Evolutionary conservation across 495 filamentous ascomycete genomes (phyloP), one percentile per base, ranked within the genome.

Genomic region (Xylaria cubensis): DNA sequence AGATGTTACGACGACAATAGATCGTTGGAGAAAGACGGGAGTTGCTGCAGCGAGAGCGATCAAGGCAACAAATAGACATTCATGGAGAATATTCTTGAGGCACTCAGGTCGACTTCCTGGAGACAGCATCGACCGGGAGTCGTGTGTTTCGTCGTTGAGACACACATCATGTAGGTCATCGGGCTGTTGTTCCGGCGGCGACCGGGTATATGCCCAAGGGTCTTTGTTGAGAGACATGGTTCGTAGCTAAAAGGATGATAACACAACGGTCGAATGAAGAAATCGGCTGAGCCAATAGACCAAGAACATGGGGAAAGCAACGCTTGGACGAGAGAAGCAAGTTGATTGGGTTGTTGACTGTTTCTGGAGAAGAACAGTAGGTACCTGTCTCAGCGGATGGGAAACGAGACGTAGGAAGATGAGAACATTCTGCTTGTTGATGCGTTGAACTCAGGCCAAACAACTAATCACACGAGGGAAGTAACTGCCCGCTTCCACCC

Each of bases 31-130:
- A 72, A 91, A 88, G 2, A 88, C 84, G 1, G 84, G 82, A 74
- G 88, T 88, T 12, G 87, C 88, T n/a, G 89, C 87, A n/a, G 89
- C 87, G 84, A 91, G 87, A 21, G 90, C 90, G 7, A 87, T 84
- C 4, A 88, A 87, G 9, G 89, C 76, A 36, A 91, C 87, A 73
- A 91, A 91, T 0, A 91, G 75, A 50, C 83, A 85, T 80, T 92
- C 90, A 72, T 89, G 85, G 1, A 86, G 42, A 6, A 86, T 87
- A 51, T 85, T 90, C 34, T 69, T 85, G 74, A 92, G 90, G 77
- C 86, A 89, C 75, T 82, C 80, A 4, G 89, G 89, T 19, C 88
- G 85, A 32, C 71, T 74, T 0, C 75, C 77, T 15, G 74, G 64
- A 3, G 68, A 68, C 17, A 77, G 46, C 50, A 69, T 62, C 24